These are phyloP conservation scores for Lentinula sp. DNA, from an alignment of 768 basidiomycete genomes.

Conservation along the genomic window DNA sequence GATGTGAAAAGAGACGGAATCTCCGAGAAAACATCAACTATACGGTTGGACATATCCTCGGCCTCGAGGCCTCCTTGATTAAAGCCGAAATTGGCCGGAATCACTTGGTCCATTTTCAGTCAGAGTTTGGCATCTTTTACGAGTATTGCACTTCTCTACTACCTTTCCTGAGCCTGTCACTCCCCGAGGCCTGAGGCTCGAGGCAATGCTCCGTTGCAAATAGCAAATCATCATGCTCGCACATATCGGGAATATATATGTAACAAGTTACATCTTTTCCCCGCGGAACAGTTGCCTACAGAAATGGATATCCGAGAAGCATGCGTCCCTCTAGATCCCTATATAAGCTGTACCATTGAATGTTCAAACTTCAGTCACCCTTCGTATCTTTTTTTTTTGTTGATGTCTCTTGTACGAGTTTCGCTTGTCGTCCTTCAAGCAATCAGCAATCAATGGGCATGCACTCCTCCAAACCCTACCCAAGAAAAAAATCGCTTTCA, in stretches of 20 bases:
- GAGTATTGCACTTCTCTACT: too few species aligned
- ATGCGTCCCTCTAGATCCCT: not conserved
- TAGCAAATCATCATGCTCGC: not conserved
- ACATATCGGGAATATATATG: not conserved
- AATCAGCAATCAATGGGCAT: conserved; percentile 42
- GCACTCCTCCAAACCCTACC: conserved; percentile 53
- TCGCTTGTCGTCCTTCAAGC: conserved; percentile 44
- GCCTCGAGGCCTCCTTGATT: not conserved
- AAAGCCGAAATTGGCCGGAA: not conserved
- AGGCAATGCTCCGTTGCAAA: not conserved
- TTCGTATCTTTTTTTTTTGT: not conserved
- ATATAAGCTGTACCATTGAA: conserved; percentile 13
- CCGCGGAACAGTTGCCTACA: not conserved
- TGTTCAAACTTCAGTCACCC: not conserved
- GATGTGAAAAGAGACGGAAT: not conserved
- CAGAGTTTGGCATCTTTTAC: not conserved
- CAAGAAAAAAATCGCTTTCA: conserved; percentile 44
- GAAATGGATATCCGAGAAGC: not conserved
- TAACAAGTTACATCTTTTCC: not conserved
- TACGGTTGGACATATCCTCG: not conserved
- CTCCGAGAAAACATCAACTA: not conserved
- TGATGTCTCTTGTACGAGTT: conserved; percentile 45
- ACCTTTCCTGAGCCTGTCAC: not conserved
- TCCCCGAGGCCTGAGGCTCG: not conserved
- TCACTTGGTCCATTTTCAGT: not conserved